Conservation (phyloP, 441 rosid species). For the Hura crepitans region DNA sequence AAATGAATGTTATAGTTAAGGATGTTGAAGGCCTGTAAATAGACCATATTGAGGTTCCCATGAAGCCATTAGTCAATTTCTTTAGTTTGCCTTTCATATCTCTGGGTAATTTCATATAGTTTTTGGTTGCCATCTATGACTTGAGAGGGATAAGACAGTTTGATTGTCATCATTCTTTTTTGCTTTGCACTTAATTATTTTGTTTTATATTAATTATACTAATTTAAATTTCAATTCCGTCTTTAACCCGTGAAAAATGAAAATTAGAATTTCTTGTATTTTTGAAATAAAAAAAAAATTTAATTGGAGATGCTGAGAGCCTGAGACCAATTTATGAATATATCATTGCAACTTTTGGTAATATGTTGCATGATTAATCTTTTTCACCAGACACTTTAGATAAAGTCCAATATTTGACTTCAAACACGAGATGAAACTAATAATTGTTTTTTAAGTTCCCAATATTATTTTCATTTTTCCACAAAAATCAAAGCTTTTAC, state of each 20-base stretch:
- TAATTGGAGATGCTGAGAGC: neutral
- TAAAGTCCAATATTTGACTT: slow-evolving; percentile 14
- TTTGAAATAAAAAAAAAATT: too few relatives aligned
- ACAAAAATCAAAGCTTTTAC: slow-evolving; percentile 27
- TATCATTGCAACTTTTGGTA: slow-evolving; percentile 11
- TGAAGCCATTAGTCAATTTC: slow-evolving; percentile 4
- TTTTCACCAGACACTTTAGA: neutral
- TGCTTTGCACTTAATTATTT: neutral
- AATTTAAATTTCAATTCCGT: neutral
- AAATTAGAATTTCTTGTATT: too few relatives aligned
- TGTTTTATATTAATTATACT: neutral
- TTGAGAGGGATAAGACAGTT: neutral
- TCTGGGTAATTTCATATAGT: neutral
- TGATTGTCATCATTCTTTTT: neutral
- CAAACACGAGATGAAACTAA: neutral
- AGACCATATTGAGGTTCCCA: neutral
- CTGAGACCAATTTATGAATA: neutral
- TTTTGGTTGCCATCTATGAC: neutral
- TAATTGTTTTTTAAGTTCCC: slow-evolving; percentile 19
- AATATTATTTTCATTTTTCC: neutral
- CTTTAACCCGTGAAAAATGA: neutral
- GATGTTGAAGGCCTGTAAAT: neutral
- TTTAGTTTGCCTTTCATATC: neutral
- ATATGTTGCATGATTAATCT: slow-evolving; percentile 13
- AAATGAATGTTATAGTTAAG: slow-evolving; percentile 6